Conservation (phyloP, 352 stramenopile genomes). For the Phytophthora agathidicida region DNA sequence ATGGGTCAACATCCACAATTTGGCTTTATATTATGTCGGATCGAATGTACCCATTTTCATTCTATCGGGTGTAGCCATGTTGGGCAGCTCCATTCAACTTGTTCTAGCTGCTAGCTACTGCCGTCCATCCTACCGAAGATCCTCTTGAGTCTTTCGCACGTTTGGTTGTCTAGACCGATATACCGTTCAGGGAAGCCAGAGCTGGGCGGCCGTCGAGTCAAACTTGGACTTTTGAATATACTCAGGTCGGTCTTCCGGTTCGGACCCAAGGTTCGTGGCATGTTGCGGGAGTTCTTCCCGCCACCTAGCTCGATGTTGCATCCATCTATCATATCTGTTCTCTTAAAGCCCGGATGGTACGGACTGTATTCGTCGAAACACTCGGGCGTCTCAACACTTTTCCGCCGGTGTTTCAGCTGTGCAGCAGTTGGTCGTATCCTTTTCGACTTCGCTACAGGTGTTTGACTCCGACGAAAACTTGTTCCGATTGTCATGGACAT, state of each 20-base stretch:
- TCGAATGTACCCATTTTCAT: too few species aligned
- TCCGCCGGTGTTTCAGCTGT: slow-evolving; percentile 13
- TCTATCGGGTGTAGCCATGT: slow-evolving; percentile 3
- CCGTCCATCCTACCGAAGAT: slow-evolving; percentile 75
- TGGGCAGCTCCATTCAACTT: not conserved
- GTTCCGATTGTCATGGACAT: not conserved
- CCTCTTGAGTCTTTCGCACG: slow-evolving; percentile 74
- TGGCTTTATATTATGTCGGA: too few species aligned
- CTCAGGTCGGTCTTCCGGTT: slow-evolving; percentile 61
- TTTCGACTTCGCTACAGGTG: slow-evolving; percentile 17
- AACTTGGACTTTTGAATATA: slow-evolving; percentile 82
- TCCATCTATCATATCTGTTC: slow-evolving; percentile 40
- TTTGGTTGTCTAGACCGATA: slow-evolving; percentile 80
- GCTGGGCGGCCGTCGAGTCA: slow-evolving; percentile 52
- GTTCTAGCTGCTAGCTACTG: slow-evolving; percentile 8
- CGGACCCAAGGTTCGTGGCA: not conserved
- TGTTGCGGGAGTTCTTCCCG: not conserved
- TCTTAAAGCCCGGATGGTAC: slow-evolving; percentile 74
- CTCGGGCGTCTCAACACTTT: slow-evolving; percentile 35
- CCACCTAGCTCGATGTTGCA: slow-evolving; percentile 33
- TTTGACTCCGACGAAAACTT: slow-evolving; percentile 6
- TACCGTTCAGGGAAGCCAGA: slow-evolving; percentile 72
- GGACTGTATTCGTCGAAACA: slow-evolving; percentile 86
- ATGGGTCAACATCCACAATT: too few species aligned
- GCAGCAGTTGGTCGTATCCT: slow-evolving; percentile 6